phyloP scores from a whole-genome alignment of 768 basidiomycete genomes.

The Boletellus emodensis region DNA sequence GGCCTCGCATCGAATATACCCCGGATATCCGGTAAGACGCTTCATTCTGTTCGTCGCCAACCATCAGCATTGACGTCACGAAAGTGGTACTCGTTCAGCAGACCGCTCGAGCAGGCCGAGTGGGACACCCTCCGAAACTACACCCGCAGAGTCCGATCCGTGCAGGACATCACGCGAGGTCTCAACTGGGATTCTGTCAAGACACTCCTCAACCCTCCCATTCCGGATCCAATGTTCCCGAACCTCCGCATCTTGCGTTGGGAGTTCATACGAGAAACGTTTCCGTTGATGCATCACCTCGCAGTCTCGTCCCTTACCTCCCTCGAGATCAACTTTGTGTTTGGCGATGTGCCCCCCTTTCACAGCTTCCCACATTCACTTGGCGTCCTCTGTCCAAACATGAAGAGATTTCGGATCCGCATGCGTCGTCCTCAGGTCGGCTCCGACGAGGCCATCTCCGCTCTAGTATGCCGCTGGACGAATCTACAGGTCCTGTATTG shows the following conservation, averaged over 20 bases:
- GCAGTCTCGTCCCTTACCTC: slow-evolving; percentile 14
- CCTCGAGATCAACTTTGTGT: slow-evolving; percentile 19
- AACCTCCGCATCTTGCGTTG: slow-evolving; percentile 20
- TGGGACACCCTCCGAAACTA: slow-evolving; percentile 13
- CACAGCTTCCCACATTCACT: slow-evolving; percentile 17
- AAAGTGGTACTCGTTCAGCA: slow-evolving; percentile 16
- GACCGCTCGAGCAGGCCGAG: slow-evolving; percentile 6
- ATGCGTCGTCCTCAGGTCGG: slow-evolving; percentile 15
- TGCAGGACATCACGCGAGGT: slow-evolving; percentile 11
- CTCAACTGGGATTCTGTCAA: slow-evolving; percentile 19
- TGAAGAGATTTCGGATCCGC: slow-evolving; percentile 6
- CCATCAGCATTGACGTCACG: neutral
- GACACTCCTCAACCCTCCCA: slow-evolving; percentile 13
- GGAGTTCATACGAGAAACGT: slow-evolving; percentile 16
- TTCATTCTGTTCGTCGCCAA: neutral
- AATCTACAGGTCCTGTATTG: slow-evolving; percentile 14
- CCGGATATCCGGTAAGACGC: slow-evolving; percentile 5
- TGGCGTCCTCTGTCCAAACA: slow-evolving; percentile 15
- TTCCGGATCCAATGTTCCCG: slow-evolving; percentile 14
- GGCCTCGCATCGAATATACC: slow-evolving; percentile 10
- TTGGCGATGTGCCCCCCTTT: slow-evolving; percentile 16
- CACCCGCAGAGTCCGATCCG: slow-evolving; percentile 10
- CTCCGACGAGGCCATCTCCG: slow-evolving; percentile 10
- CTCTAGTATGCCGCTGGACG: slow-evolving; percentile 15
- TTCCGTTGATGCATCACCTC: slow-evolving; percentile 14